A percentile compares a stretch with the other conserved stretches of the same genome.
These are phyloP conservation scores for Kwoniella dendrophila DNA, from an alignment of 768 basidiomycete species.

Conservation along the genomic window DNA sequence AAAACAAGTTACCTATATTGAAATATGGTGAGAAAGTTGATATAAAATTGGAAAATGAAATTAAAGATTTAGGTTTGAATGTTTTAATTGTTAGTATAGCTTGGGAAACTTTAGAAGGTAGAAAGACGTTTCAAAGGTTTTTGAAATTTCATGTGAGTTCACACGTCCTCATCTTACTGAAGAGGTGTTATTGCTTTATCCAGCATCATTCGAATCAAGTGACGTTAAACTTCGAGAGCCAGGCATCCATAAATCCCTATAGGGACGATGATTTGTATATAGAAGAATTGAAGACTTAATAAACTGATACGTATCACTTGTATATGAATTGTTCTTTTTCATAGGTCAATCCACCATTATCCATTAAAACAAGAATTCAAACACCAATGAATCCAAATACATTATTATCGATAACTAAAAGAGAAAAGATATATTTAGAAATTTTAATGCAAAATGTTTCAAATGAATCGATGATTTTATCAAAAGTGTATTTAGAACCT, in stretches of 20 bases:
- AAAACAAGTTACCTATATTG: conserved; percentile 58
- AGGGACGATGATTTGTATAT: not conserved
- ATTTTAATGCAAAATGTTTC: conserved; percentile 89
- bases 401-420: conserved; percentile 64
- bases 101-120: conserved; percentile 67
- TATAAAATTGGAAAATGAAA: conserved; percentile 75
- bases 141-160: conserved; percentile 82
- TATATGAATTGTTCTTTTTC: not conserved
- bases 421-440: conserved; percentile 86
- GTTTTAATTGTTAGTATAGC: conserved; percentile 81
- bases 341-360: conserved; percentile 89
- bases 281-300: too few relatives aligned
- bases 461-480: conserved; percentile 77
- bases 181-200: not conserved
- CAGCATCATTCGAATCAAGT: not conserved
- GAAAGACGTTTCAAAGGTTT: conserved; percentile 74
- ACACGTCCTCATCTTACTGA: not conserved
- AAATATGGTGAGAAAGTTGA: conserved; percentile 64
- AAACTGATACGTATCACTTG: not conserved
- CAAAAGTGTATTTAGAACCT: conserved; percentile 61
- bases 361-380: conserved; percentile 94
- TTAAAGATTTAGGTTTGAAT: conserved; percentile 91
- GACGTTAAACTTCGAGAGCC: not conserved
- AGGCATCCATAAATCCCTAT: not conserved
- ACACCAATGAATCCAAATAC: conserved; percentile 72